phyloP scores from a whole-genome alignment of 371 early-diverging fungal species.

The Mucor indicus region DNA sequence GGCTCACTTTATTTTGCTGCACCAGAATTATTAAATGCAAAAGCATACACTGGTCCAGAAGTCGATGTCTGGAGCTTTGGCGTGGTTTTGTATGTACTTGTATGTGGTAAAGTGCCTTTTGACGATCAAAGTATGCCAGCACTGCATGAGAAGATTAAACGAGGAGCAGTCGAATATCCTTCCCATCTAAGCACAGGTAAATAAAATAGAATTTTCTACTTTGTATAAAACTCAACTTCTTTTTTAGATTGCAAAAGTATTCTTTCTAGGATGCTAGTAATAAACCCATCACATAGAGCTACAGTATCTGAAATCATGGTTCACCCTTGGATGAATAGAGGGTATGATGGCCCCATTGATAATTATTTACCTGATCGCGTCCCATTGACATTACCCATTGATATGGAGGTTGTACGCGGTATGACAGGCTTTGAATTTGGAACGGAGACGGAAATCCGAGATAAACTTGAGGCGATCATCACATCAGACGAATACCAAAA shows the following conservation, averaged over 20 bases:
- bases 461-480: slow-evolving; percentile 53
- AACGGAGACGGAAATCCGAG: slow-evolving; percentile 61
- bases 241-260: slow-evolving; percentile 72
- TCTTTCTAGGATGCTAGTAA: slow-evolving; percentile 75
- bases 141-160: slow-evolving; percentile 87
- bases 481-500: slow-evolving; percentile 21
- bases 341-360: slow-evolving; percentile 61
- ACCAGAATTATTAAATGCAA: slow-evolving; percentile 88
- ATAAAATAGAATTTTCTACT: too few species aligned
- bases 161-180: slow-evolving; percentile 72
- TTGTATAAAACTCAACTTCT: too few species aligned
- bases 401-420: slow-evolving; percentile 65
- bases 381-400: slow-evolving; percentile 67
- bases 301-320: slow-evolving; percentile 68
- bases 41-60: slow-evolving; percentile 88
- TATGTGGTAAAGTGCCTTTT: slow-evolving; percentile 94
- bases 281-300: slow-evolving; percentile 66
- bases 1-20: slow-evolving; percentile 96
- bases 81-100: slow-evolving; percentile 90
- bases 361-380: slow-evolving; percentile 61
- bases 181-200: slow-evolving; percentile 80
- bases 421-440: slow-evolving; percentile 90
- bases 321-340: slow-evolving; percentile 84
- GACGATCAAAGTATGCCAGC: slow-evolving; percentile 86
- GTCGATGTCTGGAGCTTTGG: slow-evolving; percentile 97